Base-by-base conservation (phyloP, 73 alveolate species). In the Paramecium tetraurelia region DNA sequence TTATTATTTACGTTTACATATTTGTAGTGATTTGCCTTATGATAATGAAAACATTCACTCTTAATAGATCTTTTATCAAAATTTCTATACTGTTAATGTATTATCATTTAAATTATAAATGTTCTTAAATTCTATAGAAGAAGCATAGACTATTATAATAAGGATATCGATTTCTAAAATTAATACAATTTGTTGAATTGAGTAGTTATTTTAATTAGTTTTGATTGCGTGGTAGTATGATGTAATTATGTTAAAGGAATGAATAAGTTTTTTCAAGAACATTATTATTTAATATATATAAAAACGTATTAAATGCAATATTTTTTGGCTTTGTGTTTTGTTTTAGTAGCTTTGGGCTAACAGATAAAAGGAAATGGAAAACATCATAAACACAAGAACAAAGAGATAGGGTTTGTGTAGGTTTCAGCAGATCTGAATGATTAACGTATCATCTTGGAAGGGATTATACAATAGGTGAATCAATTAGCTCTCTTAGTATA, bases 341-440 rank as follows among this genome's bases (percentile, higher is more conserved):
- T 53, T 4, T 18, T 53, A 53, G 69, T 53, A 53, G 69, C 69
- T n/a, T 53, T 53, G 12, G 69, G 69, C 0, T 53, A 53, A 53
- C n/a, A 53, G 21, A 53, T 63, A 5, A 63, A 63, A 31, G 84
- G 84, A 7, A 63, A 72, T 72, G 59, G 86, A 21, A 72, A 38
- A 40, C 86, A 72, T 72, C 90, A 46, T 48, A 40, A 80, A 22
- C 46, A 80, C 7, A 41, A 46, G 21, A 46, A 48, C 2, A 80
- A 80, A 46, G 90, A 80, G 44, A 43, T 80, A 20, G 90, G 57
- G 7, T 80, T 80, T 48, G 90, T 80, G 7, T 80, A 80, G 44
- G 90, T 80, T 9, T 80, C 90, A 21, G 90, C 90, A 31, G 90
- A 80, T 48, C 12, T 80, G 14, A 44, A 46, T 41, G 90, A 80